Evolutionary conservation across 1,284 basidiomycete genomes (phyloP).

Genomic region (Lignosus rhinocerotis): DNA sequence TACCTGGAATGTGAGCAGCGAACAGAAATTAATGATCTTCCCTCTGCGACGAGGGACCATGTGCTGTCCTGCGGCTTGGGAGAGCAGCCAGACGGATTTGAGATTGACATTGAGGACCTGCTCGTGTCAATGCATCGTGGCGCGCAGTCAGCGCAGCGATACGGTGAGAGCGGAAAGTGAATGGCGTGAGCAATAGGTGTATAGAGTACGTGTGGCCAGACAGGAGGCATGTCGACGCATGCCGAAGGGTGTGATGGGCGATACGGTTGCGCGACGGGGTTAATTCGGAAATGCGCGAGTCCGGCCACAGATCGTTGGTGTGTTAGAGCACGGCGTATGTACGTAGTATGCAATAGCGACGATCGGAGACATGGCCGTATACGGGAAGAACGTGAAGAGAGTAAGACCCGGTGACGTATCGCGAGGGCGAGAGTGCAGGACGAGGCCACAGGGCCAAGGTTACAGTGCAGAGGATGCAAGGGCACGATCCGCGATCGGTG

Average conservation of each 20-base stretch:
- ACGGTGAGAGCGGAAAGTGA: background rate
- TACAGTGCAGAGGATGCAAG: background rate
- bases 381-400: background rate
- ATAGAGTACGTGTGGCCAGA: background rate
- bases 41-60: conserved; percentile 77
- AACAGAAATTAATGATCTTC: conserved; percentile 84
- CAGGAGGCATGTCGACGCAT: background rate
- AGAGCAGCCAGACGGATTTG: conserved; percentile 76
- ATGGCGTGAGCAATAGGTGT: background rate
- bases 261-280: conserved; percentile 4
- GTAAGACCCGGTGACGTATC: conserved; percentile 18
- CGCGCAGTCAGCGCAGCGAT: background rate
- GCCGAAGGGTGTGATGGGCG: conserved; percentile 1
- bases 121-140: conserved; percentile 2
- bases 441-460: conserved; percentile 3
- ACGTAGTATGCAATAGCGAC: conserved; percentile 10
- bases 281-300: conserved; percentile 15
- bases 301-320: conserved; percentile 11
- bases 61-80: conserved; percentile 75
- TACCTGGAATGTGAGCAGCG: conserved; percentile 73
- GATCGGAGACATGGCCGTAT: conserved; percentile 12
- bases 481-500: conserved; percentile 22
- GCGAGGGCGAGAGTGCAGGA: conserved; percentile 11
- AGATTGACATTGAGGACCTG: conserved; percentile 80
- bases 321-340: conserved; percentile 8